A percentile compares a stretch with the other conserved stretches of the same genome.
Conservation (phyloP, 2,329 filamentous ascomycete genomes). For the Didymella glomerata region DNA sequence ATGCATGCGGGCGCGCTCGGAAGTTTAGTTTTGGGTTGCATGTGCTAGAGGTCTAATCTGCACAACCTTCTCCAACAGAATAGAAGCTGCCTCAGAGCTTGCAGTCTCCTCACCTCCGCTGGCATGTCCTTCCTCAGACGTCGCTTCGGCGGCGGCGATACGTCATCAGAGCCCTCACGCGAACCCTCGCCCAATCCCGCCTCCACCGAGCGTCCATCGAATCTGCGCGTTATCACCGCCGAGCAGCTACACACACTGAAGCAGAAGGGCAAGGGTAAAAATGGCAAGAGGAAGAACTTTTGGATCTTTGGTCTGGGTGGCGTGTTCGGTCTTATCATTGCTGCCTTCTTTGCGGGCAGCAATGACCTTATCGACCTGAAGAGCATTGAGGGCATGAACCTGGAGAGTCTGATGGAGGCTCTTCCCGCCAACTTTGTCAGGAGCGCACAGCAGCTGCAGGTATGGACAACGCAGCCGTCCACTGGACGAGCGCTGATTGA, state of each 20-base stretch:
- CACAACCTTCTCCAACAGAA: slow-evolving; percentile 3
- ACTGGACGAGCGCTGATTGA: slow-evolving; percentile 33
- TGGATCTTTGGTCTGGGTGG: slow-evolving; percentile 89
- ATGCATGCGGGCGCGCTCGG: slow-evolving; percentile 12
- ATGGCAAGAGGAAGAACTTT: slow-evolving; percentile 74
- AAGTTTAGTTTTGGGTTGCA: slow-evolving; percentile 9
- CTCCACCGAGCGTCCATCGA: slow-evolving; percentile 50
- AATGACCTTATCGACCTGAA: slow-evolving; percentile 91
- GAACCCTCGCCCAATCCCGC: slow-evolving; percentile 31
- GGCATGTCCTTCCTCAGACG: slow-evolving; percentile 51
- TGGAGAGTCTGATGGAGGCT: slow-evolving; percentile 87
- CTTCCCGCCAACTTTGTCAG: slow-evolving; percentile 84
- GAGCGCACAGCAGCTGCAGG: slow-evolving; percentile 86
- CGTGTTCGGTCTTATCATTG: slow-evolving; percentile 86
- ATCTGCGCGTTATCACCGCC: slow-evolving; percentile 62
- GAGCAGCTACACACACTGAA: slow-evolving; percentile 61
- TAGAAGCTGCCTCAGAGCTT: not conserved
- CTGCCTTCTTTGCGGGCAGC: slow-evolving; percentile 86
- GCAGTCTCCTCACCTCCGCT: not conserved
- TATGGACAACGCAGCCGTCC: slow-evolving; percentile 53
- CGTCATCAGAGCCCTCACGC: slow-evolving; percentile 39
- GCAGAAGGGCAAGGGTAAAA: slow-evolving; percentile 50
- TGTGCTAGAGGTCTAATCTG: slow-evolving; percentile 12
- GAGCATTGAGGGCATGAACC: slow-evolving; percentile 72
- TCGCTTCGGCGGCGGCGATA: slow-evolving; percentile 45